Base-by-base conservation (phyloP, 306 rosid species). In the Leucaena leucocephala region DNA sequence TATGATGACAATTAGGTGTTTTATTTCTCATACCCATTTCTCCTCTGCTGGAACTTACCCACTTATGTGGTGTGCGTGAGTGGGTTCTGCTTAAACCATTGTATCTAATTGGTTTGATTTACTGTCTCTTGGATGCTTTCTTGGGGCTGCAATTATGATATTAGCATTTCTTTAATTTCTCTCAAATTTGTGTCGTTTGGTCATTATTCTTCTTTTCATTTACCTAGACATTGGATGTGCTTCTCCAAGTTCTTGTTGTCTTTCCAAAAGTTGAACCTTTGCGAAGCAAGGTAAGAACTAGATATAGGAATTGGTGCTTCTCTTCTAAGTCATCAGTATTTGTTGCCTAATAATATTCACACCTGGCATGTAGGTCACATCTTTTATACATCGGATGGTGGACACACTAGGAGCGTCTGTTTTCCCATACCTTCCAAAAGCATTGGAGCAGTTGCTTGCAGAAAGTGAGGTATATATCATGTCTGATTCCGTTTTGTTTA, bases 331-430 rank as follows among this genome's bases (percentile, higher is more conserved):
- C 44, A 43, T 61, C 57, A 74, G 75, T 46, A 64, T 39, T 67
- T 70, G 68, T 83, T 42, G 74, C 70, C 39, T 36, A 36, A 79
- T 81, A 66, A 87, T 77, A 64, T 62, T 72, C 59, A n/a, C 66
- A 21, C 52, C 12, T 76, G 76, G 73, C 59, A 67, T 84, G 77
- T 74, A 95, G 98, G 97, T 95, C 49, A 93, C 92, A 2, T 95
- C 98, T 63, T 95, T 92, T 85, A 85, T 92, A 86, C 98, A 95
- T 77, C 97, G 98, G 49, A 95, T 92, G 98, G 97, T 95, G 77
- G 98, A 95, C n/a, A 92, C 95, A 43, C 84, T 94, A 50, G 98
- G 98, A 38, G 78, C 88, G 76, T 91, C 92, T 76, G 97, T 94
- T 55, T 87, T 95, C 80, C 98, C 98, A 6, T 95, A 82, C 88